Base-by-base conservation (phyloP, 2,329 filamentous ascomycete genomes). In the Sclerotinia minor region DNA sequence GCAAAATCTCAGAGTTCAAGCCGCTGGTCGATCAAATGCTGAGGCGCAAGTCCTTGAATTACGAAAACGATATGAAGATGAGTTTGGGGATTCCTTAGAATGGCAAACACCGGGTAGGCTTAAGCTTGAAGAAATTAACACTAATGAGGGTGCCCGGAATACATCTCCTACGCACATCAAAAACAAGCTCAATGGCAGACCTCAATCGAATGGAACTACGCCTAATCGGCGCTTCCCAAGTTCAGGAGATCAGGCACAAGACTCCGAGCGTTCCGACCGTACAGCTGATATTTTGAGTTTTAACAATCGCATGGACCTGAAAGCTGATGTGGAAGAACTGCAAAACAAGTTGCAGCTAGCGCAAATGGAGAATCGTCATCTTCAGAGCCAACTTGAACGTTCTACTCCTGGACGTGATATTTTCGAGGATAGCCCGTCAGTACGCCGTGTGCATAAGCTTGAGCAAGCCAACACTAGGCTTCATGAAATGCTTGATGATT, bases 401-500 rank as follows among this genome's bases (percentile, higher is more conserved):
- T 81, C 81, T 13, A 88, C 87, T 0, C 87, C 89, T 3, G 80
- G 80, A 7, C 84, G 84, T 32, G 89, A 91, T 67, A 78, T 81
- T 47, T 87, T 83, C 77, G 90, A 94, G 52, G 89, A 95, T 55
- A 94, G 89, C 73, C 92, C 92, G 1, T 94, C 92, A 1, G 78
- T 91, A 59, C 86, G 89, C 66, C 89, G 95, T 21, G 89, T 97
- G 75, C 91, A 96, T 76, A 94, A 97, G 80, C 85, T 98, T 6
- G 94, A 98, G 79, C 88, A 92, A 73, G 94, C 92, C 76, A 98
- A 98, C 79, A 94, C 86, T 78, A 89, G 93, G 67, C 84, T 98
- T 19, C 94, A 98, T 75, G 92, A 96, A 71, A 92, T 96, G 86
- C 88, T 98, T 6, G 94, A 98, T 78, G 93, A 97, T 78, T 97